These are phyloP conservation scores for Simmondsia chinensis DNA, from an alignment of 148 eudicot species.

Conservation along the genomic window DNA sequence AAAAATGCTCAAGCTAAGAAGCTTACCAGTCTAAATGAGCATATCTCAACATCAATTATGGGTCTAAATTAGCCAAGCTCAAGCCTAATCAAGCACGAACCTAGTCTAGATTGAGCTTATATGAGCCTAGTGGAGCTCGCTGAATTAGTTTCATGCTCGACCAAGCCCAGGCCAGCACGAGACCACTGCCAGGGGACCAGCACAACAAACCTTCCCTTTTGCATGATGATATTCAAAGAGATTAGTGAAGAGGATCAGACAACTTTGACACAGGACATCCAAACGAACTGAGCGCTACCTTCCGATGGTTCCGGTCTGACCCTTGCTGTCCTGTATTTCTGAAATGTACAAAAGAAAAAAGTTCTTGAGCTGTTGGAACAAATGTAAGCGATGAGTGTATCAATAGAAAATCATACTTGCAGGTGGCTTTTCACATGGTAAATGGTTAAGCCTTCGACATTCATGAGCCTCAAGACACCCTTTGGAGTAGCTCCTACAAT, in stretches of 20 bases:
- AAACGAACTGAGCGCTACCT: slow-evolving; percentile 26
- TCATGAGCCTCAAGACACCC: slow-evolving; percentile 65
- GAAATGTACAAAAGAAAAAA: slow-evolving; percentile 19
- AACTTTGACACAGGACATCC: neutral
- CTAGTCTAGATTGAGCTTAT: too few species aligned
- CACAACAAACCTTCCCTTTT: too few species aligned
- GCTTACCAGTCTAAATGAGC: too few species aligned
- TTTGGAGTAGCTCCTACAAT: slow-evolving; percentile 77
- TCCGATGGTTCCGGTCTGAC: slow-evolving; percentile 73
- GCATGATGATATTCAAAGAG: too few species aligned
- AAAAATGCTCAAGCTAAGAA: too few species aligned
- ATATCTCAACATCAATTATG: too few species aligned
- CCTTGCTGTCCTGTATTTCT: slow-evolving; percentile 86
- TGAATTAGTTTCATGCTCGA: too few species aligned
- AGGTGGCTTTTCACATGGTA: slow-evolving; percentile 86
- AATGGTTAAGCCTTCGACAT: slow-evolving; percentile 65
- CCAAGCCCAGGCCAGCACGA: too few species aligned
- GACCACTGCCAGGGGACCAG: too few species aligned
- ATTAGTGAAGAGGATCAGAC: neutral
- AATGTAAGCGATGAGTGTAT: neutral
- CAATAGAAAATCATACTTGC: slow-evolving; percentile 34
- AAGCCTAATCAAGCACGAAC: too few species aligned
- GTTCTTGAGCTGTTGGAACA: slow-evolving; percentile 1
- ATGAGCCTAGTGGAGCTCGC: too few species aligned
- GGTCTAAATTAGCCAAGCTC: too few species aligned